Evolutionary conservation across 2,329 filamentous ascomycete genomes (phyloP), one percentile per base, ranked within the genome.

Genomic region (Alternaria tenuissima): DNA sequence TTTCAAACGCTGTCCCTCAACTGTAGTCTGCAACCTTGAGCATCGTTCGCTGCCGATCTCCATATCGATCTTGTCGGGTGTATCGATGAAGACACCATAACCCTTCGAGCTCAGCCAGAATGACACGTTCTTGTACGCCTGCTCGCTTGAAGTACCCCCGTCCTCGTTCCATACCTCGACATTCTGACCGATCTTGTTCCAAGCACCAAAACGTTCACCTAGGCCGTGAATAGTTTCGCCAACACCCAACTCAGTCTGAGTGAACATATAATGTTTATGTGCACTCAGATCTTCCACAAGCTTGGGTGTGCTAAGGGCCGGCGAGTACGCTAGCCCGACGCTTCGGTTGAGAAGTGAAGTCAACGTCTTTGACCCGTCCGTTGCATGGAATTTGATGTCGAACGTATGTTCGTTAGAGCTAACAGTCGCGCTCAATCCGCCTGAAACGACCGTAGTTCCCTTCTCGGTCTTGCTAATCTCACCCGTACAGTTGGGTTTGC

Each of bases 71-170:
- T 84, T 85, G 22, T 89, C 89, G 0, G 89, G 84, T 6, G 87
- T 87, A 72, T 93, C 90, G 60, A 93, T 86, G 72, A 93, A 93
- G 32, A 93, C 82, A 20, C 91, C 91, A 73, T 93, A 94, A 0
- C 91, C 91, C n/a, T 85, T 83, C 12, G 87, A 91, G 71, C 86
- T 90, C 65, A 91, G 80, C 84, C 87, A 91, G 76, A 91, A 90
- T 0, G 87, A 86, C 3, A 91, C 78, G 71, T 91, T 91, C 79
- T 91, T 91, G 78, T 91, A 91, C 1, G 88, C 88, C 73, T 91
- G 89, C 56, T 91, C 88, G 64, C 86, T 88, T 0, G 86, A 88
- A 0, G 89, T 91, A 9, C 89, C 89, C 6, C 84, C 84, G 63
- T 86, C 84, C 61, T 85, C 84, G 54, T 86, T 86, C 84, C 83